Evolutionary conservation across 805 yeast genomes (phyloP).

Genomic region (Ogataea ganodermae): DNA sequence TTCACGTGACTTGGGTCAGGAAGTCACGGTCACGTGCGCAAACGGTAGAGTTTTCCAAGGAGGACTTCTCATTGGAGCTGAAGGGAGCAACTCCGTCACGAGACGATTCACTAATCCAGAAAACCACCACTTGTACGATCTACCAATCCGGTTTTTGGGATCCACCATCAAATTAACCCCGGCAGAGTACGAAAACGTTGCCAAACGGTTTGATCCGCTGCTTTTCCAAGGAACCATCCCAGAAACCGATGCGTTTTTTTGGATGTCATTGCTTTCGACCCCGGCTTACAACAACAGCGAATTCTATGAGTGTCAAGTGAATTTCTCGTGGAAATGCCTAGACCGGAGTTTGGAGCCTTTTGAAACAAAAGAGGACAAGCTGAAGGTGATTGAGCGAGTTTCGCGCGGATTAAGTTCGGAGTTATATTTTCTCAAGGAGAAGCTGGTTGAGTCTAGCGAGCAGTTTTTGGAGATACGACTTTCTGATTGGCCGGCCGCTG

Average conservation of each 20-base stretch:
- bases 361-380: constrained; percentile 12
- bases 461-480: constrained; percentile 16
- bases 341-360: constrained; percentile 12
- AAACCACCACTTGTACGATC: constrained; percentile 24
- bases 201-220: constrained; percentile 30
- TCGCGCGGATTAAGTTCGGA: constrained; percentile 13
- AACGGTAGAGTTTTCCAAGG: constrained; percentile 26
- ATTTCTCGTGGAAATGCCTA: constrained; percentile 22
- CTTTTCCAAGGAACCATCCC: constrained; percentile 37
- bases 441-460: constrained; percentile 7
- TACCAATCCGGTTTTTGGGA: constrained; percentile 34
- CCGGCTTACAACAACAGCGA: constrained; percentile 16
- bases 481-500: constrained; percentile 20
- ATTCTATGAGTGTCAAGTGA: constrained; percentile 22
- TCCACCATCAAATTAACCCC: constrained; percentile 29
- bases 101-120: constrained; percentile 26
- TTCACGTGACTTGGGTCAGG: constrained; percentile 5
- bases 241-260: constrained; percentile 28
- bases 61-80: constrained; percentile 29
- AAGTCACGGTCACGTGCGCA: constrained; percentile 20
- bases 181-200: constrained; percentile 23
- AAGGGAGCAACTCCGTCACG: constrained; percentile 31
- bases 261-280: constrained; percentile 31
- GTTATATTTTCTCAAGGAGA: constrained; percentile 14
- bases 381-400: constrained; percentile 9